Conservation (phyloP, 805 yeast species). For the Ogataea neopini region DNA sequence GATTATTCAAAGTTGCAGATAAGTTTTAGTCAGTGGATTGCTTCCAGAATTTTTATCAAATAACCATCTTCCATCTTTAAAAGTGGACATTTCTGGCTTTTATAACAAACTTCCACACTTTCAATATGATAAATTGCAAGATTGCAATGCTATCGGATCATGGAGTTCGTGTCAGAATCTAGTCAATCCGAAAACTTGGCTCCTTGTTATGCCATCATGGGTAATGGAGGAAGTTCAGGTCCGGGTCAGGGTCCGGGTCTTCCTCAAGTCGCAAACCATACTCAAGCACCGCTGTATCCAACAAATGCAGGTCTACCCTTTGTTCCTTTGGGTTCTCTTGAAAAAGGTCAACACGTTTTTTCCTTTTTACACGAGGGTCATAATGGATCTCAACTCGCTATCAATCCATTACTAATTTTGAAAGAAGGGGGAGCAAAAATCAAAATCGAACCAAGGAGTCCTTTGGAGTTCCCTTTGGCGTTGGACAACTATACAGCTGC, state of each 20-base stretch:
- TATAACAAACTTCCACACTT: neutral
- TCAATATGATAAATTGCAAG: neutral
- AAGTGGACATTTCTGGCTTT: conserved; percentile 2
- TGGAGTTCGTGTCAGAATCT: conserved; percentile 13
- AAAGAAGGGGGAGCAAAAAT: conserved; percentile 7
- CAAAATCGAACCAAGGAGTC: neutral
- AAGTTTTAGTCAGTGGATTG: conserved; percentile 3
- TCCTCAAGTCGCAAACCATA: too few relatives aligned
- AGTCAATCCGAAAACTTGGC: conserved; percentile 5
- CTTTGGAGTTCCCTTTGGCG: neutral
- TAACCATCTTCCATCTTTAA: neutral
- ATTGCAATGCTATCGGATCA: conserved; percentile 3
- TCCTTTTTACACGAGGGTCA: conserved; percentile 1
- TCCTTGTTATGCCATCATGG: conserved; percentile 3
- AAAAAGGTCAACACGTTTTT: neutral
- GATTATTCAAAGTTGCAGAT: conserved; percentile 6
- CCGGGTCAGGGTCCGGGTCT: neutral
- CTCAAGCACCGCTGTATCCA: too few relatives aligned
- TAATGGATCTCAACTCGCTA: conserved; percentile 1
- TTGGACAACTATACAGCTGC: conserved; percentile 2
- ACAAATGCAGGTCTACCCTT: neutral
- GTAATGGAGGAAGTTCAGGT: conserved; percentile 1
- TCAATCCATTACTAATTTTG: conserved; percentile 11
- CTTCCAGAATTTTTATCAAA: conserved; percentile 6
- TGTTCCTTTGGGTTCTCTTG: neutral